A percentile compares a stretch with the other conserved stretches of the same genome.
Evolutionary conservation across 192 early-diverging fungal species (phyloP).

Genomic region (Gigaspora rosea): DNA sequence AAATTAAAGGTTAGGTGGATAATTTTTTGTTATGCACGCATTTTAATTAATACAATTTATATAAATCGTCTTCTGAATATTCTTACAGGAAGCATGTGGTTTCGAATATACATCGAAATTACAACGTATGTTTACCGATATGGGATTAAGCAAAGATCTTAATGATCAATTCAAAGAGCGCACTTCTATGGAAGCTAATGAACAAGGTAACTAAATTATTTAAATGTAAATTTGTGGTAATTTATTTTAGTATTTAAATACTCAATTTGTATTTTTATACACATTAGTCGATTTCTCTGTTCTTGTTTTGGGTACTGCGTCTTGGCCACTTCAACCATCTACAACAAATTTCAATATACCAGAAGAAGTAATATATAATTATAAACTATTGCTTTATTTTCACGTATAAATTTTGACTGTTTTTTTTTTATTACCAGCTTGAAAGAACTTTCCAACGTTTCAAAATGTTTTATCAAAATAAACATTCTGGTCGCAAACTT

Average conservation of each 20-base stretch:
- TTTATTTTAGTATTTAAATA: background rate
- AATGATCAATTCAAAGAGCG: constrained; percentile 80
- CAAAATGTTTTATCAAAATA: constrained; percentile 83
- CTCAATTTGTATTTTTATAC: background rate
- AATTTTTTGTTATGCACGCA: background rate
- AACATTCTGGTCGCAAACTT: constrained; percentile 87
- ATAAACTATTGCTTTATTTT: background rate
- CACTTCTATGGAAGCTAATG: constrained; percentile 11
- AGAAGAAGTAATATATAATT: constrained; percentile 60
- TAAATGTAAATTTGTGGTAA: background rate
- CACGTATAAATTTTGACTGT: background rate
- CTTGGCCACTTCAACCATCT: constrained; percentile 87
- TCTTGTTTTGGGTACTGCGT: constrained; percentile 81
- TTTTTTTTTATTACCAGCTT: constrained; percentile 48
- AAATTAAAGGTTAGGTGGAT: constrained; percentile 63
- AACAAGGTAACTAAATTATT: background rate
- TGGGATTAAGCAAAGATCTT: constrained; percentile 87
- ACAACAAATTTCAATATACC: constrained; percentile 84
- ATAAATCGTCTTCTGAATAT: background rate
- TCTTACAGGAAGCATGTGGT: constrained; percentile 75
- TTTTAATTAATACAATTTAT: constrained; percentile 1
- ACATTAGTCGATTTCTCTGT: constrained; percentile 75
- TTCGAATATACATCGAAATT: constrained; percentile 94
- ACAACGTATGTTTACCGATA: constrained; percentile 95
- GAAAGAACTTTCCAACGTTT: constrained; percentile 83